Evolutionary conservation across 176 grass and related monocot species (phyloP), one percentile per base, ranked within the genome.

Genomic region (Rhynchospora breviuscula): DNA sequence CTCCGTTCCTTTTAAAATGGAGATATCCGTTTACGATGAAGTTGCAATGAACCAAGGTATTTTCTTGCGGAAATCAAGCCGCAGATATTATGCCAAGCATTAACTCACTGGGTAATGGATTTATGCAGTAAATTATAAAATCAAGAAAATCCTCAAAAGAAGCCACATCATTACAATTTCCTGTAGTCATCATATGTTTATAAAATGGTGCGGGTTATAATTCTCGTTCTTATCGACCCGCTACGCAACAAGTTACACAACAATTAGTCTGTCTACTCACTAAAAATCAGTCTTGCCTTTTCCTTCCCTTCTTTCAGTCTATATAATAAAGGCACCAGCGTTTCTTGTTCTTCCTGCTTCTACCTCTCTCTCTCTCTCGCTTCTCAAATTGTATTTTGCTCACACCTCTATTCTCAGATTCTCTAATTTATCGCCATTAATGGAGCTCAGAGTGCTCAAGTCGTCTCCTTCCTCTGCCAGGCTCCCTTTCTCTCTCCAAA

Each of bases 401-500:
- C 66, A 15, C 63, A 6, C 26, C 31, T 33, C 65, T 35, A 61
- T 33, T 67, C 22, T 25, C 26, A 18, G 17, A 13, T 78, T 57
- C 13, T 76, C 14, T 46, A 21, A 21, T 58, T 8, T 17, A 0
- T 18, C 23, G 44, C 35, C 59, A 56, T 31, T 48, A 45, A 86
- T 89, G 88, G 88, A 89, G 79, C 21, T 83, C 35, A 89, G 66
- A 22, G 17, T 81, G 45, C n/a, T 53, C 0, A 89, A 76, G 47
- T n/a, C 79, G 35, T 67, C 79, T 46, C 79, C 79, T 66, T 46
- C 13, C 48, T 0, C 80, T 18, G 21, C 43, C 14, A 82, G 60
- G 52, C 22, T 81, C 25, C 31, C 81, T 25, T 65, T 65, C 82
- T 67, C 54, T 18, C 2, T 9, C 21, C 18, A 17, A 17, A 63